phyloP scores from a whole-genome alignment of 345 rosid genomes.

The Bruguiera gymnorhiza region DNA sequence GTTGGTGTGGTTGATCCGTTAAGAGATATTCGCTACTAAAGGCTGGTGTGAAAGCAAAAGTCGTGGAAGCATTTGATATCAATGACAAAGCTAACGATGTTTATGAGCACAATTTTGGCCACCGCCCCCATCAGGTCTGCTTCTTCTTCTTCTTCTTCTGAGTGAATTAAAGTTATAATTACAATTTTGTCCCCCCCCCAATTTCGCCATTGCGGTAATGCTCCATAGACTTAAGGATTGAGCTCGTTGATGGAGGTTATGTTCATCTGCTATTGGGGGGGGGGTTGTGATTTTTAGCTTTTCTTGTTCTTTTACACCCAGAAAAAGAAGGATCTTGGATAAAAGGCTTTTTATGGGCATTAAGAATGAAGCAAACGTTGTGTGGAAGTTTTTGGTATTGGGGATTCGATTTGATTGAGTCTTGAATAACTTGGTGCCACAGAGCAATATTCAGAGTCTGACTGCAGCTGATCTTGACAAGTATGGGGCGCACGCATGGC shows the following conservation, averaged over 20 bases:
- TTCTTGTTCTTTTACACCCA: no score
- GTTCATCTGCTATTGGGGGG: no score
- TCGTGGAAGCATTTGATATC: slow-evolving; percentile 84
- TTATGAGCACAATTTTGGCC: slow-evolving; percentile 77
- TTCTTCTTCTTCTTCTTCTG: neutral
- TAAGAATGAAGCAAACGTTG: no score
- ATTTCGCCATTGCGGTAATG: no score
- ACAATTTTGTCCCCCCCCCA: no score
- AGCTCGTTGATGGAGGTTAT: no score
- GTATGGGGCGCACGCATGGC: slow-evolving; percentile 78
- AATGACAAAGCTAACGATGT: slow-evolving; percentile 88
- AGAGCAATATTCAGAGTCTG: slow-evolving; percentile 91
- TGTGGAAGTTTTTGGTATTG: no score
- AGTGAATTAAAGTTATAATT: neutral
- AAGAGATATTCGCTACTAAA: slow-evolving; percentile 73
- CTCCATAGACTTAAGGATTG: no score
- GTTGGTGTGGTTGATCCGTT: slow-evolving; percentile 8
- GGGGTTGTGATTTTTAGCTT: no score
- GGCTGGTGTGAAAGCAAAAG: slow-evolving; percentile 52
- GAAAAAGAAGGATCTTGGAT: no score
- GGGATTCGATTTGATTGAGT: no score
- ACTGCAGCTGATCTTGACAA: slow-evolving; percentile 67
- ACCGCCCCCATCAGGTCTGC: slow-evolving; percentile 82
- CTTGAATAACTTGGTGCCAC: neutral
- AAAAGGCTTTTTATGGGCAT: no score